Percentiles rank a stretch among this genome's conserved stretches.
These are phyloP conservation scores for Paxillus rubicundulus DNA, from an alignment of 768 basidiomycete genomes.

Conservation along the genomic window DNA sequence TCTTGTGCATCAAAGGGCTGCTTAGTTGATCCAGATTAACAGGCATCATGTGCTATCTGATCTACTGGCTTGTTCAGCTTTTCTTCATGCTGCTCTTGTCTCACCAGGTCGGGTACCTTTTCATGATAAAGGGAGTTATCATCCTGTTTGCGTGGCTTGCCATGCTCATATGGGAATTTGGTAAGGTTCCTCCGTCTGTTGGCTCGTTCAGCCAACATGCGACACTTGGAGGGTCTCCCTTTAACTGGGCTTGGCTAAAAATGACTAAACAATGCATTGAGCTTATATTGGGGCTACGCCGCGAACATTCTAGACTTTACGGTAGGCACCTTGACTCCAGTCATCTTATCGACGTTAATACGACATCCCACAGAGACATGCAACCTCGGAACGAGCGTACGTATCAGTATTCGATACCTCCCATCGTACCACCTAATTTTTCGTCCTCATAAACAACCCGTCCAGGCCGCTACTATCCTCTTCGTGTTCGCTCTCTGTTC, in stretches of 20 bases:
- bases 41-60: constrained; percentile 74
- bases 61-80: constrained; percentile 77
- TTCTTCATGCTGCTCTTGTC: constrained; percentile 77
- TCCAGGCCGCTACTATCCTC: constrained; percentile 76
- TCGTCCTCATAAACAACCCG: constrained; percentile 51
- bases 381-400: constrained; percentile 59
- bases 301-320: constrained; percentile 90
- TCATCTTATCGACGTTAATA: constrained; percentile 4
- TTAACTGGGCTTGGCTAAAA: constrained; percentile 78
- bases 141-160: constrained; percentile 66
- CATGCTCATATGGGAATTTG: constrained; percentile 79
- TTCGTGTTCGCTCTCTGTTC: constrained; percentile 71
- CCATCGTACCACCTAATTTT: neutral
- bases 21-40: neutral
- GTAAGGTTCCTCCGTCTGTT: constrained; percentile 58
- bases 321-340: constrained; percentile 18
- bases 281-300: constrained; percentile 67
- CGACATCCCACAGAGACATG: constrained; percentile 56
- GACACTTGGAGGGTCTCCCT: constrained; percentile 47
- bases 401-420: constrained; percentile 15
- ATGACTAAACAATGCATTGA: constrained; percentile 76
- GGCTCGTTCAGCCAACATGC: constrained; percentile 58
- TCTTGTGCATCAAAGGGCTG: neutral
- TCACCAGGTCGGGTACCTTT: constrained; percentile 73
- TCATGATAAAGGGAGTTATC: constrained; percentile 63